phyloP scores from a whole-genome alignment of 1,284 basidiomycete species.

The Trichosporon faecale region DNA sequence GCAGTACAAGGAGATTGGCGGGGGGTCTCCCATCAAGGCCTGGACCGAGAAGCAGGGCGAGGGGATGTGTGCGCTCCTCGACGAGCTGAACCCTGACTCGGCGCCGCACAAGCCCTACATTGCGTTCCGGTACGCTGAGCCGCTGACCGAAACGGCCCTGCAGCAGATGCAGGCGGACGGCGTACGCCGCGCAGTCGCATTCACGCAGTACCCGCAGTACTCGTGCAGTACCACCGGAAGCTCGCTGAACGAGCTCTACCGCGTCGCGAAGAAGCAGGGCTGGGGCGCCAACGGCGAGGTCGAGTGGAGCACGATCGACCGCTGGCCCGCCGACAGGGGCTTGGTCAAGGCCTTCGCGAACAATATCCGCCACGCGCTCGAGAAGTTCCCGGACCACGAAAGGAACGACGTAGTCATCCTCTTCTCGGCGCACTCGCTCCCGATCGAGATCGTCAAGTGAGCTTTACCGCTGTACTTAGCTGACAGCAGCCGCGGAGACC shows the following conservation, averaged over 20 bases:
- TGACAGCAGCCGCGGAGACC: constrained; percentile 86
- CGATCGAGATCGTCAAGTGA: constrained; percentile 88
- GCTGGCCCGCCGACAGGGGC: constrained; percentile 93
- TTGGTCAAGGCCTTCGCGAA: constrained; percentile 91
- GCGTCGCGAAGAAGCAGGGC: constrained; percentile 54
- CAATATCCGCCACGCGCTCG: constrained; percentile 79
- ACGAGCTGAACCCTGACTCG: constrained; percentile 85
- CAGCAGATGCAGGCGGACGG: constrained; percentile 85
- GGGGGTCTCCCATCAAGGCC: constrained; percentile 92
- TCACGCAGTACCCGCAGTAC: constrained; percentile 99
- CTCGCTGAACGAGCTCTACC: constrained; percentile 89
- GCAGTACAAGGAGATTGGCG: constrained; percentile 93
- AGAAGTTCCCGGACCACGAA: constrained; percentile 67
- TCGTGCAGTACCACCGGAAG: constrained; percentile 98
- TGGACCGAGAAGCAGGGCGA: constrained; percentile 88
- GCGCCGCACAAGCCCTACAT: constrained; percentile 96
- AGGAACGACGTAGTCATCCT: constrained; percentile 76
- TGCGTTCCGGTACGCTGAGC: constrained; percentile 88
- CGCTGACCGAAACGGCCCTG: constrained; percentile 79
- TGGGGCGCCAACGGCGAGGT: constrained; percentile 59
- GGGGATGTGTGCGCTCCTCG: constrained; percentile 83
- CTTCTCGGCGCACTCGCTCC: constrained; percentile 97
- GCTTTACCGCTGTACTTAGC: constrained; percentile 17
- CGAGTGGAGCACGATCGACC: constrained; percentile 95
- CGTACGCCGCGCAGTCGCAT: constrained; percentile 87